phyloP scores from a whole-genome alignment of 2,329 filamentous ascomycete species.

The Cercospora zeina region DNA sequence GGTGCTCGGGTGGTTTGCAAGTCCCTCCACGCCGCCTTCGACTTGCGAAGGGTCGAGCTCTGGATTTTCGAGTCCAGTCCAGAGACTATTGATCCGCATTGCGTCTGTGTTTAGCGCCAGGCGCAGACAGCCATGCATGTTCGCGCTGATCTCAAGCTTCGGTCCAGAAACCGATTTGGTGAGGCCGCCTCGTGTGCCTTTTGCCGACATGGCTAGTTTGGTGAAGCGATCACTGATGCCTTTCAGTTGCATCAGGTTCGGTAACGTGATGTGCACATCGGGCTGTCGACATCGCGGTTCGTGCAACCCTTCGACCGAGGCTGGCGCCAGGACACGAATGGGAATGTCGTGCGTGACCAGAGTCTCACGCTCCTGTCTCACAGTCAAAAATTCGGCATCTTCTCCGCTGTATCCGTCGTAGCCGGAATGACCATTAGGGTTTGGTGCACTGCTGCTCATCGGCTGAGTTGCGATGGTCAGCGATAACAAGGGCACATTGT shows the following conservation, averaged over 20 bases:
- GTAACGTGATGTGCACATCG: slow-evolving; percentile 90
- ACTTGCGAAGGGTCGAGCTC: slow-evolving; percentile 78
- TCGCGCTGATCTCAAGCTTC: slow-evolving; percentile 82
- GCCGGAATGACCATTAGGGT: slow-evolving; percentile 28
- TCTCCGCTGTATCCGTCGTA: slow-evolving; percentile 33
- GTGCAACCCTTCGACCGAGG: slow-evolving; percentile 86
- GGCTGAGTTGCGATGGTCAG: slow-evolving; percentile 85
- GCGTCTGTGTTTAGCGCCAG: slow-evolving; percentile 80
- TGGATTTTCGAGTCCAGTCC: slow-evolving; percentile 83
- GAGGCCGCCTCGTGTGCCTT: slow-evolving; percentile 43
- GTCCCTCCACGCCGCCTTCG: slow-evolving; percentile 60
- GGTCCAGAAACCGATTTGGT: slow-evolving; percentile 45
- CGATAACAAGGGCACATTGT: slow-evolving; percentile 79
- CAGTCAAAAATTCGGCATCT: slow-evolving; percentile 44
- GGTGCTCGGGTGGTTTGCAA: slow-evolving; percentile 80
- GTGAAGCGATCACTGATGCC: slow-evolving; percentile 95
- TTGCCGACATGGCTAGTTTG: slow-evolving; percentile 63
- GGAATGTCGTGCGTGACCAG: slow-evolving; percentile 94
- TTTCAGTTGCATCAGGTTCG: slow-evolving; percentile 83
- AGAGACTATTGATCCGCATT: slow-evolving; percentile 79
- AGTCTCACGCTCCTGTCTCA: slow-evolving; percentile 76
- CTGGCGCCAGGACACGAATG: slow-evolving; percentile 81
- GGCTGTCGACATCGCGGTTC: slow-evolving; percentile 88
- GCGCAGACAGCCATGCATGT: slow-evolving; percentile 86
- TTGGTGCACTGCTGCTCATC: slow-evolving; percentile 52